Conservation (phyloP, 2,329 filamentous ascomycete species). For the Calonectria hongkongensis region DNA sequence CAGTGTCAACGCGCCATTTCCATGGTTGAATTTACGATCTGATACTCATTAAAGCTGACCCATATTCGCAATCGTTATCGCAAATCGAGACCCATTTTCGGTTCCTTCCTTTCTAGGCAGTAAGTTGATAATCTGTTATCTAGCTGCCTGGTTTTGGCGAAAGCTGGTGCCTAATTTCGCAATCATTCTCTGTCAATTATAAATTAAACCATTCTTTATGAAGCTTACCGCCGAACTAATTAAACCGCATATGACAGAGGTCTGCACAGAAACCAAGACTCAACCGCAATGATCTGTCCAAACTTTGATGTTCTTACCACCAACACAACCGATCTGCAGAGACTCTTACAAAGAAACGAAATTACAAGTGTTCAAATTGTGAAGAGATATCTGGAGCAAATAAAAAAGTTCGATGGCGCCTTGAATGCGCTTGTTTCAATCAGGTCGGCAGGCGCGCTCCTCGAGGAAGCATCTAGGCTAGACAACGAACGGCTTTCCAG, state of each 20-base stretch:
- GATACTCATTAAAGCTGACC: no score
- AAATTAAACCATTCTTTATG: not conserved
- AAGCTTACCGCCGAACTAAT: not conserved
- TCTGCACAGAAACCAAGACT: not conserved
- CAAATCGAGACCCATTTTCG: no score
- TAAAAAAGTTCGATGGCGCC: slow-evolving; percentile 33
- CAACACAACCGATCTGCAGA: slow-evolving; percentile 26
- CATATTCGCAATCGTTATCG: no score
- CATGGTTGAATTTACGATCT: no score
- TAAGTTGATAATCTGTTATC: no score
- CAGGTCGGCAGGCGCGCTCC: slow-evolving; percentile 24
- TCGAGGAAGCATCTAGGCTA: slow-evolving; percentile 28
- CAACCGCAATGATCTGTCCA: not conserved
- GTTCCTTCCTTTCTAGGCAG: no score
- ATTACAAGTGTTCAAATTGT: slow-evolving; percentile 44
- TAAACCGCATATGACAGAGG: not conserved
- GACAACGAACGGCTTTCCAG: slow-evolving; percentile 42
- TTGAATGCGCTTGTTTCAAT: slow-evolving; percentile 43
- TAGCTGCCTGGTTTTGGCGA: not conserved
- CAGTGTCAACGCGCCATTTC: no score
- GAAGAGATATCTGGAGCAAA: slow-evolving; percentile 39
- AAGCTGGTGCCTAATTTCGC: not conserved
- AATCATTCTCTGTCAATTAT: not conserved
- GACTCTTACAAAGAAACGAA: not conserved
- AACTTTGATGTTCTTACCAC: slow-evolving; percentile 23